These are phyloP conservation scores for Piloderma croceum DNA, from an alignment of 768 basidiomycete genomes.

Conservation along the genomic window DNA sequence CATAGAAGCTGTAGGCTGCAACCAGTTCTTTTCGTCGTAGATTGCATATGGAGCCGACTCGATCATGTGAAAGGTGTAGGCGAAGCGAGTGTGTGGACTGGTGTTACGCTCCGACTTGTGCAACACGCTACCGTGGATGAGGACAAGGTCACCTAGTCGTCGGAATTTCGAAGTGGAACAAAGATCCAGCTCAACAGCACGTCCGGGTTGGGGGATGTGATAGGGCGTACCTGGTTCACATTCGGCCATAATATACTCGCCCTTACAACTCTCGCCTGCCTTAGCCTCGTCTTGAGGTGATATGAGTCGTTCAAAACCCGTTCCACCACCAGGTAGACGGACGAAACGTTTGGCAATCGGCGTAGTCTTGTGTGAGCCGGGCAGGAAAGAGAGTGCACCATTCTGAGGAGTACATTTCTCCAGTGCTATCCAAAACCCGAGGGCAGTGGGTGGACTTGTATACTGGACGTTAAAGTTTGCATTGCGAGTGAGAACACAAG, in stretches of 20 bases:
- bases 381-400: constrained; percentile 83
- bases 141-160: constrained; percentile 71
- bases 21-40: constrained; percentile 93
- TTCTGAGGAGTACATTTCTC: constrained; percentile 81
- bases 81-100: constrained; percentile 75
- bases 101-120: constrained; percentile 90
- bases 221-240: constrained; percentile 60
- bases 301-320: constrained; percentile 70
- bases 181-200: constrained; percentile 1
- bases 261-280: constrained; percentile 23
- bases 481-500: constrained; percentile 1
- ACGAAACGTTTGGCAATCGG: constrained; percentile 84
- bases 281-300: constrained; percentile 18
- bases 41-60: constrained; percentile 63
- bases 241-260: constrained; percentile 58
- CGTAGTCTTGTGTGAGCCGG: constrained; percentile 78
- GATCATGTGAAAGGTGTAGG: constrained; percentile 96
- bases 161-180: not conserved
- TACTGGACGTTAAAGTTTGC: constrained; percentile 46
- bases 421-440: constrained; percentile 96
- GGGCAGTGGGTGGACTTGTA: constrained; percentile 84
- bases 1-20: constrained; percentile 81
- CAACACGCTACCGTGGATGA: constrained; percentile 90
- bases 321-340: constrained; percentile 68
- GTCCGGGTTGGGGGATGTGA: not conserved